phyloP scores from a whole-genome alignment of 1,284 basidiomycete genomes.

The Trametes sp. region DNA sequence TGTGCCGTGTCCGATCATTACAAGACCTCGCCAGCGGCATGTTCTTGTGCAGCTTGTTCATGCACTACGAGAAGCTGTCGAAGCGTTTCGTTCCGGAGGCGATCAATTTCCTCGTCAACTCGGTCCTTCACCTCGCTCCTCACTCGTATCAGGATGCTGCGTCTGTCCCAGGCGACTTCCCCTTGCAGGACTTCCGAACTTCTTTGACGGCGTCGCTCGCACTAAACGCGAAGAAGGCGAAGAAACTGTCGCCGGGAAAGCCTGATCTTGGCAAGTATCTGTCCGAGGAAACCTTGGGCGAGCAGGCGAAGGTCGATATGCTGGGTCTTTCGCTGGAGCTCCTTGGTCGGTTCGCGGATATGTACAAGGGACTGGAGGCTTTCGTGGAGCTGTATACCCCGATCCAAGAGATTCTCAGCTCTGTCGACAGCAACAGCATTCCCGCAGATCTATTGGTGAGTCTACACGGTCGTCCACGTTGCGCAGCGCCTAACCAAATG shows the following conservation, averaged over 20 bases:
- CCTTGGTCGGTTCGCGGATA: slow-evolving; percentile 70
- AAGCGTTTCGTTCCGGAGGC: slow-evolving; percentile 92
- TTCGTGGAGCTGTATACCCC: slow-evolving; percentile 89
- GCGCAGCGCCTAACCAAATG: not conserved
- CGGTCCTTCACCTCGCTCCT: slow-evolving; percentile 78
- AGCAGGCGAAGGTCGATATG: slow-evolving; percentile 74
- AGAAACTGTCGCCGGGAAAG: slow-evolving; percentile 47
- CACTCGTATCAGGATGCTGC: slow-evolving; percentile 55
- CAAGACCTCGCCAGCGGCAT: slow-evolving; percentile 86
- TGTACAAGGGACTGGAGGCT: slow-evolving; percentile 81
- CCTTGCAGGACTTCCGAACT: slow-evolving; percentile 75
- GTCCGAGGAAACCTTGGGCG: slow-evolving; percentile 45
- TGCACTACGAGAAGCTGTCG: slow-evolving; percentile 85
- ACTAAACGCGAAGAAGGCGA: slow-evolving; percentile 52
- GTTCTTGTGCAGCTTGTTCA: slow-evolving; percentile 87
- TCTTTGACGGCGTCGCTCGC: slow-evolving; percentile 50
- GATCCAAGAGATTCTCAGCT: slow-evolving; percentile 63
- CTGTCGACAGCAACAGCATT: slow-evolving; percentile 58
- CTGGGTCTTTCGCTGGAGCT: slow-evolving; percentile 70
- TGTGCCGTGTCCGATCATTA: slow-evolving; percentile 81
- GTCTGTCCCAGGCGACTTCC: slow-evolving; percentile 69
- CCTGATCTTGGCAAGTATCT: slow-evolving; percentile 59
- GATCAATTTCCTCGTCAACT: slow-evolving; percentile 81
- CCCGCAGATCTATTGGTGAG: slow-evolving; percentile 65
- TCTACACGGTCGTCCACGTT: not conserved